These are phyloP conservation scores for Tuber magnatum DNA, from an alignment of 495 filamentous ascomycete species.

Conservation along the genomic window DNA sequence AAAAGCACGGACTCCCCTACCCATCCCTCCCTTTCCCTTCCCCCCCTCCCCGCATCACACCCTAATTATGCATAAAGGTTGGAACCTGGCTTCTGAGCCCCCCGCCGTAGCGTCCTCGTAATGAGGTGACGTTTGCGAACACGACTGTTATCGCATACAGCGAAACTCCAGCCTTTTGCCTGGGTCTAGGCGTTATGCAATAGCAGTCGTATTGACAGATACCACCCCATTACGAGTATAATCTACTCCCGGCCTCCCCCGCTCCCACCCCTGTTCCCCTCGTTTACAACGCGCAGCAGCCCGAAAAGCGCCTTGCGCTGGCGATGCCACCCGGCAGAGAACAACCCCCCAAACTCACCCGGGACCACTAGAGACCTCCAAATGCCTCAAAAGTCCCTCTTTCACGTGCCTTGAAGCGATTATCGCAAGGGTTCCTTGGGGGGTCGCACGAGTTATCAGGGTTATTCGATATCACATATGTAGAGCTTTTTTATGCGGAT, in stretches of 20 bases:
- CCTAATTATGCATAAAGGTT: neutral
- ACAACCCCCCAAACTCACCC: neutral
- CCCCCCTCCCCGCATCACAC: neutral
- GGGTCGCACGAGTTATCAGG: neutral
- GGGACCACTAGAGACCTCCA: neutral
- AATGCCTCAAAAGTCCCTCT: slow-evolving; percentile 1
- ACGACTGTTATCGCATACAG: neutral
- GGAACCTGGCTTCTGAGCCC: neutral
- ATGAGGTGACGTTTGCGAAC: neutral
- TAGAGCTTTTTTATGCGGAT: neutral
- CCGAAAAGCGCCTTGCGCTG: neutral
- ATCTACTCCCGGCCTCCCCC: neutral
- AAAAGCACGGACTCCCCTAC: neutral
- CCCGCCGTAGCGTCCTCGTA: neutral
- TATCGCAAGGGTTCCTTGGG: neutral
- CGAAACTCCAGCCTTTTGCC: neutral
- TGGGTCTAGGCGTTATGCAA: neutral
- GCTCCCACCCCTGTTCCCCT: neutral
- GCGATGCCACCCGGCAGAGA: neutral
- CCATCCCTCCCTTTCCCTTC: neutral
- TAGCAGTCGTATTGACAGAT: neutral
- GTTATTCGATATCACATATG: neutral
- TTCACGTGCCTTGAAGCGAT: neutral
- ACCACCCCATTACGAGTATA: neutral
- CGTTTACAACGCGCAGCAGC: neutral